Conservation (phyloP, 225 moss, liverwort and hornwort genomes). For the Rhytidiadelphus loreus region DNA sequence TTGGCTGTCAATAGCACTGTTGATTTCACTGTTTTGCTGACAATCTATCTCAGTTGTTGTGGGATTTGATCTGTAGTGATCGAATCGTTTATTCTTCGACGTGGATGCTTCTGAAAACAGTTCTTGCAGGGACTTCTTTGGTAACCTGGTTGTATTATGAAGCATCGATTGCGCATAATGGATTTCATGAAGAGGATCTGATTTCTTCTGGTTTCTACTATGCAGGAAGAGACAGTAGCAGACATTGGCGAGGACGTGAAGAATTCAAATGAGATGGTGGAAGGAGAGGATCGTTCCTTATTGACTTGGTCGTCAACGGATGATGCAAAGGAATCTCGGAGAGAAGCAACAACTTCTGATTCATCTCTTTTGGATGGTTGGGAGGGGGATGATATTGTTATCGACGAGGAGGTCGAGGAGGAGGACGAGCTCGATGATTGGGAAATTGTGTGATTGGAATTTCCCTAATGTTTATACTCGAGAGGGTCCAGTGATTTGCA, state of each 20-base stretch:
- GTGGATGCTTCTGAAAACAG: background rate
- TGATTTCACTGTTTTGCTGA: background rate
- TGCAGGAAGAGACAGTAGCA: slow-evolving; percentile 12
- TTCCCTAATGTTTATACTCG: background rate
- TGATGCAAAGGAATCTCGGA: slow-evolving; percentile 22
- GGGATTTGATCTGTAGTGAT: background rate
- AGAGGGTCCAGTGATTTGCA: slow-evolving; percentile 40
- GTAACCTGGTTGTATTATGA: background rate
- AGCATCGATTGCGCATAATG: background rate
- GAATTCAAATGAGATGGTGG: slow-evolving; percentile 26
- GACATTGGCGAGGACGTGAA: slow-evolving; percentile 12
- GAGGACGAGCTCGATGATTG: slow-evolving; percentile 41
- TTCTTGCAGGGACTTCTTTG: background rate
- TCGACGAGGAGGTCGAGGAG: slow-evolving; percentile 34
- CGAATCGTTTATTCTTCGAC: background rate
- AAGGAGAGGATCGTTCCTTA: slow-evolving; percentile 14
- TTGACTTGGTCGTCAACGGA: slow-evolving; percentile 19
- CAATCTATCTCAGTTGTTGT: background rate
- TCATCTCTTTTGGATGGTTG: slow-evolving; percentile 51
- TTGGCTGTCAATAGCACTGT: background rate
- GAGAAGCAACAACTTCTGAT: background rate
- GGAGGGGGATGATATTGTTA: slow-evolving; percentile 48
- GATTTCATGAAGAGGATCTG: background rate
- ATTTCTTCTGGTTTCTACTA: background rate
- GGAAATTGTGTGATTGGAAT: slow-evolving; percentile 38